phyloP scores from a whole-genome alignment of 164 flowering plant genomes.

The Vitis rotundifolia region DNA sequence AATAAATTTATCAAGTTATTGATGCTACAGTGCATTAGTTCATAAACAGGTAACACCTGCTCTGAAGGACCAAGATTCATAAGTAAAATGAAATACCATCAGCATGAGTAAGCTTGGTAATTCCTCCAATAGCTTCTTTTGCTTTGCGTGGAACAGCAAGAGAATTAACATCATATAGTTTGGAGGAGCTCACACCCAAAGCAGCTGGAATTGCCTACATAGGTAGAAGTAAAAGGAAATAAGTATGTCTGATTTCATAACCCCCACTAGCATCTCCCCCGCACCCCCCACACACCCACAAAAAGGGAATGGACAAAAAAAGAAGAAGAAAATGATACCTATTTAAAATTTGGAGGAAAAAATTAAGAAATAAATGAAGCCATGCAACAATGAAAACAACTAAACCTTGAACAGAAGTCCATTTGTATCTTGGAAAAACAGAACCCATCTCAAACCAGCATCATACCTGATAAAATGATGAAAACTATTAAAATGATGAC shows the following conservation, averaged over 20 bases:
- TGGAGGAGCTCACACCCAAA: constrained; percentile 85
- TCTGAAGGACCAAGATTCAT: no score
- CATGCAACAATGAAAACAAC: constrained; percentile 6
- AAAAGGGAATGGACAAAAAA: not conserved
- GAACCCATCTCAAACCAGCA: constrained; percentile 89
- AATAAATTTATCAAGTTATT: no score
- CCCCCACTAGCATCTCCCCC: not conserved
- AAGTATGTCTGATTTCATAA: not conserved
- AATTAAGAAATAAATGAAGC: constrained; percentile 6
- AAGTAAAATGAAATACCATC: constrained; percentile 58
- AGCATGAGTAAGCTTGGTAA: constrained; percentile 87
- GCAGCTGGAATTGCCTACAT: constrained; percentile 93
- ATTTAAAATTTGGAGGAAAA: not conserved
- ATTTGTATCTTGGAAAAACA: constrained; percentile 99
- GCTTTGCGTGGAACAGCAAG: constrained; percentile 99
- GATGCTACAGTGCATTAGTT: no score
- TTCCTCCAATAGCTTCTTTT: constrained; percentile 99
- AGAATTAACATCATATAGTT: constrained; percentile 86
- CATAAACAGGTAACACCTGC: no score
- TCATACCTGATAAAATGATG: constrained; percentile 54
- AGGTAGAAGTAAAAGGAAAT: constrained; percentile 1
- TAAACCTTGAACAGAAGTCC: constrained; percentile 92
- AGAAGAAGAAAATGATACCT: not conserved
- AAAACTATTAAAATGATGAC: not conserved
- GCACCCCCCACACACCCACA: no score